phyloP scores from a whole-genome alignment of 495 filamentous ascomycete species.

The Annulohypoxylon nitens region DNA sequence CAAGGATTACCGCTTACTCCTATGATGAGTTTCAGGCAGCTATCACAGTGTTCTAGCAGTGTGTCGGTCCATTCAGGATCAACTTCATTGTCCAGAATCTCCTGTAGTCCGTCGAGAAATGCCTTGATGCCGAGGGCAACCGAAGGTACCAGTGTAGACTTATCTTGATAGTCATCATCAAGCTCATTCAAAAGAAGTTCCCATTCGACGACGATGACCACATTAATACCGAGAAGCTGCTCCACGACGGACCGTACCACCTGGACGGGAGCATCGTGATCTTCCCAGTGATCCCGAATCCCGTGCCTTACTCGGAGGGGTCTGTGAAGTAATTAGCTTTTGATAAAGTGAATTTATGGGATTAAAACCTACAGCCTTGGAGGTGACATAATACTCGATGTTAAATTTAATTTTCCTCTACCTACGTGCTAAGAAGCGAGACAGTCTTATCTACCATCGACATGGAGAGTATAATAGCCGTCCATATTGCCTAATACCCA shows the following conservation, averaged over 20 bases:
- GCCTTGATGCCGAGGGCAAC: conserved; percentile 46
- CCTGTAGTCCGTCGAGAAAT: conserved; percentile 46
- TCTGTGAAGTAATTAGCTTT: conserved; percentile 33
- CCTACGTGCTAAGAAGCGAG: not conserved
- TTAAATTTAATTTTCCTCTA: not conserved
- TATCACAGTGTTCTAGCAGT: conserved; percentile 44
- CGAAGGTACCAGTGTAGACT: conserved; percentile 45
- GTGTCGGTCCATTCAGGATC: conserved; percentile 52
- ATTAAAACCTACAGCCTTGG: conserved; percentile 15
- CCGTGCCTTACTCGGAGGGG: conserved; percentile 53
- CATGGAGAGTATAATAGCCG: not conserved
- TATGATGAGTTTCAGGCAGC: conserved; percentile 50
- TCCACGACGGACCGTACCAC: conserved; percentile 38
- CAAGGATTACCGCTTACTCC: conserved; percentile 36
- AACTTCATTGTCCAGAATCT: conserved; percentile 52
- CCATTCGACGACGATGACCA: conserved; percentile 55
- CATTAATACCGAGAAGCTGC: conserved; percentile 48
- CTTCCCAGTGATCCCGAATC: conserved; percentile 56
- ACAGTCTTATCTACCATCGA: not conserved
- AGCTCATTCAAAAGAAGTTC: conserved; percentile 49
- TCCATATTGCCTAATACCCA: not conserved
- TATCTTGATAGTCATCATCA: conserved; percentile 51
- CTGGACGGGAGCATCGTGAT: conserved; percentile 43
- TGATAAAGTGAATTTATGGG: not conserved
- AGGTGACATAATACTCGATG: conserved; percentile 7